Evolutionary conservation across 768 basidiomycete species (phyloP).

Genomic region (Termitomyces sp.): DNA sequence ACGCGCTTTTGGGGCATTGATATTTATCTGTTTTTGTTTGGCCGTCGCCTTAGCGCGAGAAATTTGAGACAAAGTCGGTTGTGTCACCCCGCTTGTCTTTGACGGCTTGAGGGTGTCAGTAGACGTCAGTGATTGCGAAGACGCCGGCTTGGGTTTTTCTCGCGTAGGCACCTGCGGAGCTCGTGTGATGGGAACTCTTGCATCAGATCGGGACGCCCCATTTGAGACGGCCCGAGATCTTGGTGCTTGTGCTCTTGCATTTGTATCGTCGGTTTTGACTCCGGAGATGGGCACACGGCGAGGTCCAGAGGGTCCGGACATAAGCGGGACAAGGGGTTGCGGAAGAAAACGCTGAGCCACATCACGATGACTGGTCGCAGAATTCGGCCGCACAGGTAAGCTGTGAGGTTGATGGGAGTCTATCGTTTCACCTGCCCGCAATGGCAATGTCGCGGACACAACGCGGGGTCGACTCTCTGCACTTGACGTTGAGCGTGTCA

Average conservation of each 20-base stretch:
- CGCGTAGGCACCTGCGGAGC: not conserved
- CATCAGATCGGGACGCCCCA: not conserved
- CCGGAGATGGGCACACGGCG: conserved; percentile 11
- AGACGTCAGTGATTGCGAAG: not conserved
- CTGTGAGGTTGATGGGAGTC: not conserved
- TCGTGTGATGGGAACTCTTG: not conserved
- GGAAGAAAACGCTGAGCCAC: conserved; percentile 5
- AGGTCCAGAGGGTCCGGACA: conserved; percentile 8
- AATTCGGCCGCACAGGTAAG: conserved; percentile 8
- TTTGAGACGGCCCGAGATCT: conserved; percentile 7
- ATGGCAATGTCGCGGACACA: conserved; percentile 7
- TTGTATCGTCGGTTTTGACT: not conserved
- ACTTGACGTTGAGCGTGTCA: conserved; percentile 13
- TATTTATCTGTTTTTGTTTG: conserved; percentile 4
- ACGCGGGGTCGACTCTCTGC: conserved; percentile 10
- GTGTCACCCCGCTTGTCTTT: conserved; percentile 15
- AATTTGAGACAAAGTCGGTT: conserved; percentile 24
- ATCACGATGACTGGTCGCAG: conserved; percentile 8
- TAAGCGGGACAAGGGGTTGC: not conserved
- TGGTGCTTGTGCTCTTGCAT: not conserved
- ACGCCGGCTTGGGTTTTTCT: conserved; percentile 1
- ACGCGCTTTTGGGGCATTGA: conserved; percentile 7
- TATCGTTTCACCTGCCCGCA: conserved; percentile 1
- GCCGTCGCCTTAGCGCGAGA: conserved; percentile 19
- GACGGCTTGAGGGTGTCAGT: conserved; percentile 1